Conservation (phyloP, 495 filamentous ascomycete genomes). For the Neurospora tetraspora region DNA sequence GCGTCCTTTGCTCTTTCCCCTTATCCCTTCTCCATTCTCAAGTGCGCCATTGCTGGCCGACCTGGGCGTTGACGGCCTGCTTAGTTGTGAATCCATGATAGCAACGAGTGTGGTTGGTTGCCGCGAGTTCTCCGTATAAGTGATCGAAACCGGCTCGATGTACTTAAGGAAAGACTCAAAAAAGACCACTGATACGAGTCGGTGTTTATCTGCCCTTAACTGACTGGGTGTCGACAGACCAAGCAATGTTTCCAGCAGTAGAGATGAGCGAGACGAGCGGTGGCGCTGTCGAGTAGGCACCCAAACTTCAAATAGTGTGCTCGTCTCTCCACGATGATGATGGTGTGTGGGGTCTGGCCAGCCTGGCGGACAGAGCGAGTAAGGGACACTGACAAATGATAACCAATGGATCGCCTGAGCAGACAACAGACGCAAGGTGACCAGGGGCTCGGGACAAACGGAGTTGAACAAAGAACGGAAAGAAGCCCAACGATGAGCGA, state of each 20-base stretch:
- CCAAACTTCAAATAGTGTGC: neutral
- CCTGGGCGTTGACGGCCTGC: neutral
- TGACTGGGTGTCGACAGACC: neutral
- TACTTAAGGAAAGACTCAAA: neutral
- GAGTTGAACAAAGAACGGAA: neutral
- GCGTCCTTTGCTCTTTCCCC: slow-evolving; percentile 60
- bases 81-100: neutral
- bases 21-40: slow-evolving; percentile 30
- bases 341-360: neutral
- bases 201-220: neutral
- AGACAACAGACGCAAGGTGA: neutral
- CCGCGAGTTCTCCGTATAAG: neutral
- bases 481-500: neutral
- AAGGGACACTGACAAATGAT: neutral
- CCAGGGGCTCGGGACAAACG: neutral
- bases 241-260: neutral
- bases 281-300: neutral
- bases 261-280: neutral
- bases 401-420: neutral
- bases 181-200: neutral
- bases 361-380: neutral
- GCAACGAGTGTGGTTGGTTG: neutral
- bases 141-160: neutral
- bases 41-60: neutral
- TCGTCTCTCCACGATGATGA: neutral